Evolutionary conservation across 441 rosid species (phyloP).

Genomic region (Jatropha multifida): DNA sequence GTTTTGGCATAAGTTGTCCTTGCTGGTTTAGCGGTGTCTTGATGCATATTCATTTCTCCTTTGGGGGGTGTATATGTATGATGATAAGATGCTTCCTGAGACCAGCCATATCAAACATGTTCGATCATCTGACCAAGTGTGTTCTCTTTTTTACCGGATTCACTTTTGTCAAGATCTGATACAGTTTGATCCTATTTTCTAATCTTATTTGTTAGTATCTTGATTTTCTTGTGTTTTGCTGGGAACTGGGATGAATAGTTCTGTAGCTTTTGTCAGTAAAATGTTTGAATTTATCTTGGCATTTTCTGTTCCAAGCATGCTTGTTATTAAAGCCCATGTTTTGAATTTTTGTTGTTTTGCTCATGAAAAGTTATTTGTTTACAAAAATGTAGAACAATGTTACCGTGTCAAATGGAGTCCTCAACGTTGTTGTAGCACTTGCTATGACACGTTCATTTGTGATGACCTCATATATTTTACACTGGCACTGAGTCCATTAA

Average conservation of each 20-base stretch:
- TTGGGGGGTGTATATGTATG: slow-evolving; percentile 19
- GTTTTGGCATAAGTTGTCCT: background rate
- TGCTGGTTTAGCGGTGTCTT: slow-evolving; percentile 45
- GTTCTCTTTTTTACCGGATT: slow-evolving; percentile 22
- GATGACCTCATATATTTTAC: too few relatives aligned
- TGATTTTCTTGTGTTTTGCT: background rate
- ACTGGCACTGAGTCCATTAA: background rate
- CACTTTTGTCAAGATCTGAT: slow-evolving; percentile 45
- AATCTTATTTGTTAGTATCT: background rate
- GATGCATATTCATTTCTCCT: slow-evolving; percentile 24
- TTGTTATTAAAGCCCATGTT: too few relatives aligned
- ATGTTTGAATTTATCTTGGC: background rate
- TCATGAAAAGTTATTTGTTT: background rate
- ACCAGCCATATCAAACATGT: slow-evolving; percentile 39
- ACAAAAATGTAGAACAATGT: background rate
- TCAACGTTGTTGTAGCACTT: background rate
- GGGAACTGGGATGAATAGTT: background rate
- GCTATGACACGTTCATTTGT: background rate
- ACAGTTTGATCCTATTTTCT: slow-evolving; percentile 13
- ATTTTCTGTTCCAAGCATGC: background rate
- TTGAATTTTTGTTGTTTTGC: background rate
- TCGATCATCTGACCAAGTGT: slow-evolving; percentile 44
- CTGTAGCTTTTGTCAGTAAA: background rate
- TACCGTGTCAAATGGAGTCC: background rate
- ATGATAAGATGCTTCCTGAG: slow-evolving; percentile 49